Conservation (phyloP, 768 basidiomycete species). For the Lactifluus volemus region DNA sequence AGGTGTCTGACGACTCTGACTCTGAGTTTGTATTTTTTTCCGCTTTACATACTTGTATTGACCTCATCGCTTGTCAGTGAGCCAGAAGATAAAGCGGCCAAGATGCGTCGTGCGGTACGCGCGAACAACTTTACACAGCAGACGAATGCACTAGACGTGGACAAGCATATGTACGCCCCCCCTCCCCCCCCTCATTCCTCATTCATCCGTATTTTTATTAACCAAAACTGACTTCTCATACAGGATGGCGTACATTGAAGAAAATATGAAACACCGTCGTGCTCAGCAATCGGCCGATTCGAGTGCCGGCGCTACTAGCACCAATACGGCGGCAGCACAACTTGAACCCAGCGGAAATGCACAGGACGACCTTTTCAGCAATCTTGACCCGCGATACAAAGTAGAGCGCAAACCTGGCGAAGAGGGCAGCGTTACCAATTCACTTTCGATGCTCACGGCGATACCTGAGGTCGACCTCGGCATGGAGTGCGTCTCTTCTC, state of each 20-base stretch:
- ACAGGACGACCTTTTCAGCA: constrained; percentile 68
- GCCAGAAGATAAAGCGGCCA: constrained; percentile 57
- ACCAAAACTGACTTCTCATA: background rate
- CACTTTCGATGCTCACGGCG: constrained; percentile 90
- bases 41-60: background rate
- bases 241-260: constrained; percentile 98
- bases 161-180: constrained; percentile 88
- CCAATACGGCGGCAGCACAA: constrained; percentile 22
- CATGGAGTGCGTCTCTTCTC: constrained; percentile 78
- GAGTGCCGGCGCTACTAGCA: background rate
- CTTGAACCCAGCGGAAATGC: constrained; percentile 34
- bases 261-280: constrained; percentile 74
- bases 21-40: constrained; percentile 52
- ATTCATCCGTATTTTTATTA: background rate
- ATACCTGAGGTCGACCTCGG: constrained; percentile 98
- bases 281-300: constrained; percentile 27
- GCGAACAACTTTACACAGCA: constrained; percentile 95
- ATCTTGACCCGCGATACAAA: constrained; percentile 60
- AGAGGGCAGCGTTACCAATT: constrained; percentile 90
- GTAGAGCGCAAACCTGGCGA: constrained; percentile 45
- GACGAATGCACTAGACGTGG: constrained; percentile 91
- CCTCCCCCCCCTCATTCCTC: constrained; percentile 15
- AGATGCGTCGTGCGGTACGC: constrained; percentile 64
- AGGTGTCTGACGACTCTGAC: constrained; percentile 29
- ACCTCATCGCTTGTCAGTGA: constrained; percentile 32